phyloP scores from a whole-genome alignment of 164 flowering plant genomes.

The Magnolia officinalis region DNA sequence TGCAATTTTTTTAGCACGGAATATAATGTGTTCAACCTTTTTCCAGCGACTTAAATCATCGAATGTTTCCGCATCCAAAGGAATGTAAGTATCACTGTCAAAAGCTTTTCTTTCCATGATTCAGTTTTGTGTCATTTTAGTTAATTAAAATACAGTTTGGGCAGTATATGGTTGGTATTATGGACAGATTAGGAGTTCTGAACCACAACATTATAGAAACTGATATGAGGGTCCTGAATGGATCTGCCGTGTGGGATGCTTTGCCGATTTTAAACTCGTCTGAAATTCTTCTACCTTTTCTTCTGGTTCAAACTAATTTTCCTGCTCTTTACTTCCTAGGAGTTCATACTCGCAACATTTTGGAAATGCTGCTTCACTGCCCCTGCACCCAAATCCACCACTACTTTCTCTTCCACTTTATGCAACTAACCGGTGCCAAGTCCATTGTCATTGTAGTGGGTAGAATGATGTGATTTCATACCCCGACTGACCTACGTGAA shows the following conservation, averaged over 20 bases:
- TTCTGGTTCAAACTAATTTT: too few species aligned
- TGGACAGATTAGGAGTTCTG: neutral
- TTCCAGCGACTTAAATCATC: conserved; percentile 44
- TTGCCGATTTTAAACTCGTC: neutral
- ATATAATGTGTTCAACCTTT: neutral
- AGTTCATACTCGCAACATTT: neutral
- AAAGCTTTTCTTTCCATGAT: neutral
- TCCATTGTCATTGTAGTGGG: too few species aligned
- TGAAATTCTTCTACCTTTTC: neutral
- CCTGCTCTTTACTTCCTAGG: too few species aligned
- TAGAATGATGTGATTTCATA: too few species aligned
- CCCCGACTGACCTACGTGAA: too few species aligned
- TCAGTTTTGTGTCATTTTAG: neutral
- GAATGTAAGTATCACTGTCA: conserved; percentile 38
- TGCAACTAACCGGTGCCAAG: too few species aligned
- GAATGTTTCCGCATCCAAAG: conserved; percentile 26
- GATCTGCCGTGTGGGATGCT: neutral
- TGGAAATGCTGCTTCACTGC: neutral
- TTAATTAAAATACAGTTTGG: neutral
- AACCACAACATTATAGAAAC: neutral
- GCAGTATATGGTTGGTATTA: neutral
- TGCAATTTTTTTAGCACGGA: neutral
- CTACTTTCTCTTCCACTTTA: too few species aligned
- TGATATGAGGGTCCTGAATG: too few species aligned
- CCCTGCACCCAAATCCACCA: neutral